phyloP scores from a whole-genome alignment of 225 moss, liverwort and hornwort species.

The Bryoerythrophyllum caledonicum region DNA sequence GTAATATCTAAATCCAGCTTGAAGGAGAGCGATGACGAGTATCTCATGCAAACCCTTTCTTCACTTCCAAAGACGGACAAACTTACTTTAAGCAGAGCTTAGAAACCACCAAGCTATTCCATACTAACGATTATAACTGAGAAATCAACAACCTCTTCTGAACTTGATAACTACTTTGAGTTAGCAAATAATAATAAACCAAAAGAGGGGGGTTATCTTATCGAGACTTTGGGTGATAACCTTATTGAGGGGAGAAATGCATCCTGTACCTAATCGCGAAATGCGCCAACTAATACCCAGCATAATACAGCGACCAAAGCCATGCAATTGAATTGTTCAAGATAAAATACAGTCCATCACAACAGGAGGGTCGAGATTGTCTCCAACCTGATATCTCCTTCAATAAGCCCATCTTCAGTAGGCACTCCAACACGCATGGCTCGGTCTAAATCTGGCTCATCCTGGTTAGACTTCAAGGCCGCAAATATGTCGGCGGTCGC shows the following conservation, averaged over 20 bases:
- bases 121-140: too few relatives aligned
- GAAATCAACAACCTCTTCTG: too few relatives aligned
- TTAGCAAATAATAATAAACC: too few relatives aligned
- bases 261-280: conserved; percentile 2
- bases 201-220: too few relatives aligned
- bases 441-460: conserved; percentile 87
- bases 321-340: conserved; percentile 4
- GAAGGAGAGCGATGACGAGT: too few relatives aligned
- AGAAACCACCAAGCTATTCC: too few relatives aligned
- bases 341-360: not conserved
- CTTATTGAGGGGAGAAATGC: not conserved
- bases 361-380: conserved; percentile 6
- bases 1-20: too few relatives aligned
- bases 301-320: conserved; percentile 5
- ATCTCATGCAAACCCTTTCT: too few relatives aligned
- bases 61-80: too few relatives aligned
- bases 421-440: conserved; percentile 98
- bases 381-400: conserved; percentile 67
- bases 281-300: not conserved
- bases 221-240: too few relatives aligned
- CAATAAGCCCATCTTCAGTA: conserved; percentile 96
- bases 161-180: too few relatives aligned
- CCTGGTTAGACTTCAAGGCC: conserved; percentile 94
- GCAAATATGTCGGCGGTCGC: conserved; percentile 97
- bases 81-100: too few relatives aligned